Conservation (phyloP, 2,329 filamentous ascomycete species). For the Neonectria punicea region DNA sequence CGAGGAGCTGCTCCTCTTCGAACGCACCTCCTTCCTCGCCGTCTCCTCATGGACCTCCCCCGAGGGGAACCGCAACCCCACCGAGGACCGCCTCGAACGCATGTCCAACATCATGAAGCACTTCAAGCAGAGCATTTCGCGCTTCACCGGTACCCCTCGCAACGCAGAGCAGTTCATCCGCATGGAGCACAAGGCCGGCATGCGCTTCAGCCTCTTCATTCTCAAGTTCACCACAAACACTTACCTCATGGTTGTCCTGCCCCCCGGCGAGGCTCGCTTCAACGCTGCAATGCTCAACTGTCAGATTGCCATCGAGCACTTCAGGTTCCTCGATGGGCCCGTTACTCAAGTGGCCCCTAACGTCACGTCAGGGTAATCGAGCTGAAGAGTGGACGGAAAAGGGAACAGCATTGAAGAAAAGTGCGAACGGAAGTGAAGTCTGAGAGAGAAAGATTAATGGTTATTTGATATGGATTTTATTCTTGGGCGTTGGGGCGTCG, state of each 20-base stretch:
- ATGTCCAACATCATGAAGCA: conserved; percentile 98
- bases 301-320: conserved; percentile 84
- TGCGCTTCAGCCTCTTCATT: conserved; percentile 91
- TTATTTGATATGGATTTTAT: conserved; percentile 20
- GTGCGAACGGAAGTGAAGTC: background rate
- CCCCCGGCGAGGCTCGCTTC: conserved; percentile 90
- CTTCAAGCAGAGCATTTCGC: conserved; percentile 87
- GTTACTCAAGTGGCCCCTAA: conserved; percentile 34
- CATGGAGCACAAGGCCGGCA: conserved; percentile 81
- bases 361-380: conserved; percentile 11
- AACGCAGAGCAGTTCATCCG: conserved; percentile 84
- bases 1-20: conserved; percentile 93
- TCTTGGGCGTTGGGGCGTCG: conserved; percentile 40
- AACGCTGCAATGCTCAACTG: conserved; percentile 93
- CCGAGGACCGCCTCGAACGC: conserved; percentile 89
- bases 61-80: conserved; percentile 82
- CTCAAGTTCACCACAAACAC: conserved; percentile 98
- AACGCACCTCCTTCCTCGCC: conserved; percentile 94
- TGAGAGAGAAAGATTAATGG: background rate
- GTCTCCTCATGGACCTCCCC: conserved; percentile 90
- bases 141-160: conserved; percentile 82
- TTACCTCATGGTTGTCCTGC: conserved; percentile 91
- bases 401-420: background rate
- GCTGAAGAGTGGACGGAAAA: background rate
- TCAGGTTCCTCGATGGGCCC: conserved; percentile 72